Evolutionary conservation across 148 eudicot genomes (phyloP), one percentile per base, ranked within the genome.

Genomic region (Arbutus unedo): DNA sequence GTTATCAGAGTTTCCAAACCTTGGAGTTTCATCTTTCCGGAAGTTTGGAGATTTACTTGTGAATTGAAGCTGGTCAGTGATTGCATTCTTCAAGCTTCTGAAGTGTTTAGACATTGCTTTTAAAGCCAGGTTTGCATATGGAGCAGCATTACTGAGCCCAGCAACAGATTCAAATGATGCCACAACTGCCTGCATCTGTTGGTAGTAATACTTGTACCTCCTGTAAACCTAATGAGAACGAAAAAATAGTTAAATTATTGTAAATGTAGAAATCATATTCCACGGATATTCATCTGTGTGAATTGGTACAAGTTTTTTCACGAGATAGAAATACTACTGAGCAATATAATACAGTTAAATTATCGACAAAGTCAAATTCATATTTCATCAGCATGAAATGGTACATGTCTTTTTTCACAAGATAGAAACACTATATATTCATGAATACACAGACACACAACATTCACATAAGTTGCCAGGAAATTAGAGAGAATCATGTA

Each of bases 161-260:
- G 97, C 91, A 51, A 93, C 95, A 10, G 95, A 89, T 78, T 95
- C 98, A 79, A 95, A 95, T 8, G 98, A 92, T 71, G 97, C 83
- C 6, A 92, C 88, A n/a, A 92, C 93, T 79, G 88, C 83, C 81
- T 91, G 91, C 93, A 95, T 89, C 82, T 95, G 95, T 55, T 93
- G 95, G 82, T 93, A 87, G 81, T 93, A 95, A 83, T 91, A 92
- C 87, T 91, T 93, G 88, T 95, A 93, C 83, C 94, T 88, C 85
- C 88, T 88, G 89, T 90, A 92, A 53, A 95, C 93, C 98, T 95
- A 55, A 56, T 10, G 19, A 44, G 8, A 21, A 73, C 8, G 50
- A 25, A 68, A 56, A 78, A 70, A 48, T 5, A 13, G n/a, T 25
- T 31, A 82, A 2, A 59, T 56, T 13, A 67, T 70, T 38, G 10